Percentiles rank a stretch among this genome's conserved stretches.
Conservation (phyloP, 306 rosid genomes). For the Pterocarpus macrocarpus region DNA sequence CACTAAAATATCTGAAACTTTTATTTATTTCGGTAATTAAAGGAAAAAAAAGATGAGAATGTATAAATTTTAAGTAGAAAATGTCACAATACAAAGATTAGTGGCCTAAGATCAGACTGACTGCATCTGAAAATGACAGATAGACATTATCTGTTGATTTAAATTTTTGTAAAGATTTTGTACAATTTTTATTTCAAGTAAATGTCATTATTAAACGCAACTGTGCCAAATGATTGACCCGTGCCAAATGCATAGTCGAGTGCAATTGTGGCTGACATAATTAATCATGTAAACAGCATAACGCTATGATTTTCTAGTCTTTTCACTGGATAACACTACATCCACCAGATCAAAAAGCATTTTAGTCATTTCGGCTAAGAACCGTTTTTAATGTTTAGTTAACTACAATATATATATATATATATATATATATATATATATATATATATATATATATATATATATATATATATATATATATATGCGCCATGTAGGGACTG, state of each 20-base stretch:
- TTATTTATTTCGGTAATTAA: too few species aligned
- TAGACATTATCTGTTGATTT: too few species aligned
- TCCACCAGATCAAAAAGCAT: conserved; percentile 47
- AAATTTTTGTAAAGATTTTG: too few species aligned
- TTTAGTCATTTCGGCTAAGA: conserved; percentile 24
- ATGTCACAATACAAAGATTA: too few species aligned
- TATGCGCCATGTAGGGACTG: too few species aligned
- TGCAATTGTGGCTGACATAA: conserved; percentile 16
- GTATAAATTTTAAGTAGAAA: too few species aligned
- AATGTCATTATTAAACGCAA: not conserved
- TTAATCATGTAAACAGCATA: not conserved
- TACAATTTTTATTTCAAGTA: too few species aligned
- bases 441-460: too few species aligned
- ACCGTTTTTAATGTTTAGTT: conserved; percentile 12
- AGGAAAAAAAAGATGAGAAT: too few species aligned
- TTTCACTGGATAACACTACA: conserved; percentile 30
- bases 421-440: not conserved
- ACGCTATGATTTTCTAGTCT: conserved; percentile 40
- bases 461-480: not conserved
- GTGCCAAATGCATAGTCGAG: conserved; percentile 26
- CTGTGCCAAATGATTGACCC: conserved; percentile 9
- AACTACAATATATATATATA: not conserved
- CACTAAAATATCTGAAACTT: too few species aligned
- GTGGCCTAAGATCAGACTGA: too few species aligned
- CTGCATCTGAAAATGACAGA: too few species aligned